Percentiles rank a stretch among this genome's conserved stretches.
phyloP scores from a whole-genome alignment of 192 early-diverging fungal species.

The Gigaspora rosea region DNA sequence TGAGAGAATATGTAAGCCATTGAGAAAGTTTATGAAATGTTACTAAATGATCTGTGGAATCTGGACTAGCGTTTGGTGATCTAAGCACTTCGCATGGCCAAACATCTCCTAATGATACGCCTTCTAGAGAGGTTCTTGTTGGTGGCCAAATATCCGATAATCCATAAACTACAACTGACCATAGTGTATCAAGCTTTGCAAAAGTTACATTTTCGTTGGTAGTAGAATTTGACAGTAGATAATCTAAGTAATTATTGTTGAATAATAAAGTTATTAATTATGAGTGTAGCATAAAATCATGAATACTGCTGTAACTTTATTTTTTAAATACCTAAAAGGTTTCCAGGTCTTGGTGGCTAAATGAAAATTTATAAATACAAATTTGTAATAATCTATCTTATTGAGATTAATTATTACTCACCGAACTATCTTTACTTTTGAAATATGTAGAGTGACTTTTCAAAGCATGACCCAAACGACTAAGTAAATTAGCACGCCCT shows the following conservation, averaged over 20 bases:
- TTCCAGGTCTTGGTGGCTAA: slow-evolving; percentile 72
- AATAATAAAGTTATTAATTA: too few relatives aligned
- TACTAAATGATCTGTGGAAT: slow-evolving; percentile 56
- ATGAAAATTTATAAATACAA: background rate
- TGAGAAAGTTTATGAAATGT: slow-evolving; percentile 94
- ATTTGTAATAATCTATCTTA: background rate
- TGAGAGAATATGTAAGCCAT: slow-evolving; percentile 92
- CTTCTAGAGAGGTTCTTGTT: slow-evolving; percentile 74
- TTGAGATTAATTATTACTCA: slow-evolving; percentile 19
- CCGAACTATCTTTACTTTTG: slow-evolving; percentile 41
- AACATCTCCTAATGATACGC: slow-evolving; percentile 83
- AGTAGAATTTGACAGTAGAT: slow-evolving; percentile 64
- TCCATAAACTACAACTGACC: slow-evolving; percentile 78
- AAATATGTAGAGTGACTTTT: slow-evolving; percentile 60
- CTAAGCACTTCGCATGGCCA: slow-evolving; percentile 75
- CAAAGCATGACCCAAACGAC: slow-evolving; percentile 62
- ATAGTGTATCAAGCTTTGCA: slow-evolving; percentile 72
- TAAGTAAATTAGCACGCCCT: slow-evolving; percentile 72
- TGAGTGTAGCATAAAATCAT: too few relatives aligned
- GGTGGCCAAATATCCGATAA: slow-evolving; percentile 86
- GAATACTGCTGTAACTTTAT: too few relatives aligned
- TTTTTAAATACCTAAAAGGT: slow-evolving; percentile 60
- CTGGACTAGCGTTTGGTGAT: slow-evolving; percentile 12
- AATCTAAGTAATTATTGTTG: slow-evolving; percentile 47
- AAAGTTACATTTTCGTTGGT: slow-evolving; percentile 47